Percentiles rank a stretch among this genome's conserved stretches.
phyloP scores from a whole-genome alignment of 2,329 filamentous ascomycete species.

The Nemania serpens region DNA sequence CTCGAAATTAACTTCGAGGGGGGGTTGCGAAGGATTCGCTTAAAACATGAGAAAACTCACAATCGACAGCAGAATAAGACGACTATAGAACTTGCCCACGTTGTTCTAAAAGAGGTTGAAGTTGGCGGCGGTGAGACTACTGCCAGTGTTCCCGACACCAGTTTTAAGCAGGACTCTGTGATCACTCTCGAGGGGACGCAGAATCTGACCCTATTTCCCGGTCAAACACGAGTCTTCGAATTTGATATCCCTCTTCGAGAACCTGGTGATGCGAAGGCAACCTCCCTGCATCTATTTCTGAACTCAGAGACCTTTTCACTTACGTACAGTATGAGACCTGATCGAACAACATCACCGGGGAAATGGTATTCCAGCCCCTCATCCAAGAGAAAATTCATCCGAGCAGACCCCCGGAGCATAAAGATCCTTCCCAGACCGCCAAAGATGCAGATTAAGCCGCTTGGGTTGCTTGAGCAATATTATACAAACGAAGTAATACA shows the following conservation, averaged over 20 bases:
- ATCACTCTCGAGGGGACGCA: slow-evolving; percentile 57
- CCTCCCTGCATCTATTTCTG: slow-evolving; percentile 66
- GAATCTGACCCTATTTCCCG: slow-evolving; percentile 69
- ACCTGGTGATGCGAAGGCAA: slow-evolving; percentile 74
- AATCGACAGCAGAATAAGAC: slow-evolving; percentile 13
- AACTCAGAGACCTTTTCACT: slow-evolving; percentile 69
- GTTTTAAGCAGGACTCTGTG: slow-evolving; percentile 38
- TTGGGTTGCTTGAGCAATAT: slow-evolving; percentile 69
- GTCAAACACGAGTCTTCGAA: slow-evolving; percentile 71
- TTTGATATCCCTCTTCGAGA: slow-evolving; percentile 77
- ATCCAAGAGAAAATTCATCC: slow-evolving; percentile 52
- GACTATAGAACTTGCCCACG: slow-evolving; percentile 28
- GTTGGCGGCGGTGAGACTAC: slow-evolving; percentile 38
- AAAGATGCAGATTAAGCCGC: slow-evolving; percentile 78
- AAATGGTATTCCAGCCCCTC: slow-evolving; percentile 57
- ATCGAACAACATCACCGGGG: slow-evolving; percentile 47
- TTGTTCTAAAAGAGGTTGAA: slow-evolving; percentile 32
- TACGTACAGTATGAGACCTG: slow-evolving; percentile 64
- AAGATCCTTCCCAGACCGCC: slow-evolving; percentile 86
- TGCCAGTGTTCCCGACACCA: slow-evolving; percentile 35
- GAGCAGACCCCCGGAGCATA: slow-evolving; percentile 59
- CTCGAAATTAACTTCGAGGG: slow-evolving; percentile 62
- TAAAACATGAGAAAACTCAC: slow-evolving; percentile 49
- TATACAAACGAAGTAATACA: slow-evolving; percentile 81
- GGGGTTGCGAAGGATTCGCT: slow-evolving; percentile 58